Base-by-base conservation (phyloP, 1,139 yeast genomes). In the Yamadazyma epiphylla region DNA sequence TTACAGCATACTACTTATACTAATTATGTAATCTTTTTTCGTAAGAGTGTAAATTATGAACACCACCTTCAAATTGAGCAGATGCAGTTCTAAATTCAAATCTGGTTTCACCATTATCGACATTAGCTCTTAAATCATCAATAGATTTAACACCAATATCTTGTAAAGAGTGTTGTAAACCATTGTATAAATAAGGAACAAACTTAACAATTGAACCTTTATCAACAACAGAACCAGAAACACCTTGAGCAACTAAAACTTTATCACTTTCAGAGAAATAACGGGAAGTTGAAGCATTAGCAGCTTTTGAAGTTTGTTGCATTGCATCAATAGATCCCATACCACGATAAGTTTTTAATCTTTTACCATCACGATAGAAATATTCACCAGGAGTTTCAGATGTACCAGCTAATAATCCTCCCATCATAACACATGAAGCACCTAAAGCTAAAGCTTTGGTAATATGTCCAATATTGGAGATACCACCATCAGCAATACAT, bases 251-350 rank as follows among this genome's bases (percentile, higher is more conserved):
- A 48, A 91, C 98, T 47, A 91, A 76, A 43, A 91, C 97, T 55
- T 84, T 74, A 63, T 91, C 99, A 43, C 87, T 68, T 70, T 91
- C 98, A 37, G 96, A 87, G 65, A 91, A 91, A 73, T 91, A 91
- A 70, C 99, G 85, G 29, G 96, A 88, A 41, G 98, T 86, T 29
- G 98, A 91, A 38, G 98, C 98, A 55, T 91, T 94, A 48, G 95
- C 96, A 60, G 79, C 80, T 54, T 73, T 74, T 45, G 74, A 71
- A 38, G 96, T 86, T 71, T 87, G 84, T 74, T 91, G 94, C 97
- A 89, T 89, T 45, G 99, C 99, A 60, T 89, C 99, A 51, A 91
- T 81, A 22, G 98, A 91, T 48, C 99, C 99, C 98, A 91, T 91
- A 71, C 99, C 99, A 72, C 99, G 84, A 77, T 91, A 91, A 42